These are phyloP conservation scores for Stagonosporopsis chrysanthemi DNA, from an alignment of 2,329 filamentous ascomycete genomes.

Conservation along the genomic window DNA sequence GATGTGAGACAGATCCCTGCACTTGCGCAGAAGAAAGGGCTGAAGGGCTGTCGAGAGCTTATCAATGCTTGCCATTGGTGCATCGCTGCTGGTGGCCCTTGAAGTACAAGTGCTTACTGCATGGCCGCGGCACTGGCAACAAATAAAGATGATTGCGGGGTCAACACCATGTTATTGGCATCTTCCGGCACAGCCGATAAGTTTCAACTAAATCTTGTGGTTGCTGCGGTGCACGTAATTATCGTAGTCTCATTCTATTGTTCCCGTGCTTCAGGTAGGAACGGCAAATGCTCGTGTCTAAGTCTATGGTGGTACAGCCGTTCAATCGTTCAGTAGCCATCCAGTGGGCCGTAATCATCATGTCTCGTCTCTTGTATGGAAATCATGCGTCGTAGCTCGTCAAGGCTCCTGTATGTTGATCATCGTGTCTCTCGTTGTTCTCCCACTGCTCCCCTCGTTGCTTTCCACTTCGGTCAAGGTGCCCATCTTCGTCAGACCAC, in stretches of 20 bases:
- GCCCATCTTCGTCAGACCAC: slow-evolving; percentile 34
- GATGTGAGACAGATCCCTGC: background rate
- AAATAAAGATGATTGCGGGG: background rate
- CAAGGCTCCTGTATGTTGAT: slow-evolving; percentile 28
- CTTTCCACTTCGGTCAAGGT: slow-evolving; percentile 18
- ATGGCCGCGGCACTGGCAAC: background rate
- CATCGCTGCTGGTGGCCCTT: background rate
- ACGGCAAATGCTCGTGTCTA: background rate
- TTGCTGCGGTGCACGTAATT: background rate
- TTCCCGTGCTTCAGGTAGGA: background rate
- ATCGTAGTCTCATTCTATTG: background rate
- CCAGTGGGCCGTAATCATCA: slow-evolving; percentile 4
- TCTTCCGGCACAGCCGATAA: no score
- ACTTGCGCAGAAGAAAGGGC: slow-evolving; percentile 3
- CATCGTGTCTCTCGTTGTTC: slow-evolving; percentile 29
- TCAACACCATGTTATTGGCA: background rate
- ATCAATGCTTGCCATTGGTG: slow-evolving; percentile 10
- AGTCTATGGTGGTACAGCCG: background rate
- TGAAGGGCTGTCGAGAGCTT: slow-evolving; percentile 9
- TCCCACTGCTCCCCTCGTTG: slow-evolving; percentile 13
- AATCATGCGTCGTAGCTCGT: slow-evolving; percentile 7
- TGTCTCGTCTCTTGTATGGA: slow-evolving; percentile 4
- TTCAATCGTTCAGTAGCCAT: slow-evolving; percentile 6
- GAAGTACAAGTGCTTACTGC: slow-evolving; percentile 1
- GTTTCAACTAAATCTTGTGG: background rate